Conservation (phyloP, 2,329 filamentous ascomycete genomes). For the Cercospora brassicicola region DNA sequence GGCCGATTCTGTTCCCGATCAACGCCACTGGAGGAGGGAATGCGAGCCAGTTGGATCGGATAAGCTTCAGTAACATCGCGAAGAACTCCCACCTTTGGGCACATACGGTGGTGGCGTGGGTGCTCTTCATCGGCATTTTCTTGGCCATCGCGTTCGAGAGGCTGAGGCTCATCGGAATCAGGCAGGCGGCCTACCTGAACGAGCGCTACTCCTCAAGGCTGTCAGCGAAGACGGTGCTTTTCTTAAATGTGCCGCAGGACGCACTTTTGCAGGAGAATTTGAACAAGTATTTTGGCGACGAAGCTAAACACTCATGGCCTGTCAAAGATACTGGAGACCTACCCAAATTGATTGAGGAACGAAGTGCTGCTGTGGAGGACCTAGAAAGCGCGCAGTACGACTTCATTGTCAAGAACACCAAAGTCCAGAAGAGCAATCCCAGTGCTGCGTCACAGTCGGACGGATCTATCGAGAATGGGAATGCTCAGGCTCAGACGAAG, state of each 20-base stretch:
- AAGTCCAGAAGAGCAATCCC: conserved; percentile 21
- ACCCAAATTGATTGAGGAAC: conserved; percentile 46
- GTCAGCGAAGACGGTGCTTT: conserved; percentile 51
- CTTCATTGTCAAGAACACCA: conserved; percentile 41
- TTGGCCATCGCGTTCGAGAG: conserved; percentile 49
- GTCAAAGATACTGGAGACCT: conserved; percentile 49
- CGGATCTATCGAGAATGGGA: conserved; percentile 22
- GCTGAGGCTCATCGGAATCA: conserved; percentile 50
- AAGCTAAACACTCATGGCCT: conserved; percentile 46
- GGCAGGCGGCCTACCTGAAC: conserved; percentile 51
- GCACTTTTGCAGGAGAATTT: conserved; percentile 34
- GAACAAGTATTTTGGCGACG: conserved; percentile 41
- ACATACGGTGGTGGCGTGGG: conserved; percentile 45
- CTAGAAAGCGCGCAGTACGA: conserved; percentile 50
- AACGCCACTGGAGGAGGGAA: conserved; percentile 44
- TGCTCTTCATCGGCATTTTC: conserved; percentile 46
- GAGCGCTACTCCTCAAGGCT: conserved; percentile 47
- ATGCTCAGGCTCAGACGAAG: conserved; percentile 39
- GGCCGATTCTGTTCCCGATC: conserved; percentile 51
- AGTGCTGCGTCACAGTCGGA: background rate
- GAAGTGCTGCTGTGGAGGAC: conserved; percentile 46
- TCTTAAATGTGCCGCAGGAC: conserved; percentile 47
- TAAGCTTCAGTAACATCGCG: conserved; percentile 45
- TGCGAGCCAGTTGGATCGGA: conserved; percentile 36
- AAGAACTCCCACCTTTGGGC: conserved; percentile 47